phyloP scores from a whole-genome alignment of 2,329 filamentous ascomycete genomes.

The Lojkania enalia region DNA sequence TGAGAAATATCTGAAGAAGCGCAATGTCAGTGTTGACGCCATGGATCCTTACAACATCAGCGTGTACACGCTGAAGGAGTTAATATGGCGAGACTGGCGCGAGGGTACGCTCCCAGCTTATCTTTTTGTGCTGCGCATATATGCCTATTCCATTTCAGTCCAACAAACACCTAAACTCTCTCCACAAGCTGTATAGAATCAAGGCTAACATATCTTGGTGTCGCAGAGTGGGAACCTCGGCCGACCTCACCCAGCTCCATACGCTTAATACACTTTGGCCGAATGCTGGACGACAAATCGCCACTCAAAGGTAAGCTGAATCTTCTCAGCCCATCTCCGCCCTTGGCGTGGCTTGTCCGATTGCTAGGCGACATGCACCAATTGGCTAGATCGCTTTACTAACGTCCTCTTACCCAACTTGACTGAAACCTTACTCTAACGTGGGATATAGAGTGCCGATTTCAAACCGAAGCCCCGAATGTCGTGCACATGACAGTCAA shows the following conservation, averaged over 20 bases:
- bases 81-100: constrained; percentile 91
- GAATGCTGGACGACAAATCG: constrained; percentile 86
- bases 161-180: no score
- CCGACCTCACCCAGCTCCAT: constrained; percentile 88
- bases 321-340: constrained; percentile 8
- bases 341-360: constrained; percentile 26
- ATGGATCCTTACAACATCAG: constrained; percentile 86
- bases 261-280: constrained; percentile 87
- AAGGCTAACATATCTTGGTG: background rate
- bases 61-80: constrained; percentile 89
- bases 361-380: constrained; percentile 16
- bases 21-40: constrained; percentile 75
- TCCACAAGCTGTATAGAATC: background rate
- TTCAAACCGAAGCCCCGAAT: constrained; percentile 73
- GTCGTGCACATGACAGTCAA: constrained; percentile 95
- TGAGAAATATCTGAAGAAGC: constrained; percentile 79
- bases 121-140: no score
- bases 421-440: background rate
- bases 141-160: no score
- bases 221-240: constrained; percentile 77
- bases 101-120: constrained; percentile 57
- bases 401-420: background rate
- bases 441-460: constrained; percentile 73
- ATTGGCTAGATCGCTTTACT: constrained; percentile 12
- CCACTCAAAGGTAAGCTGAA: constrained; percentile 72